Base-by-base conservation (phyloP, 2,329 filamentous ascomycete species). In the Penicillium janthinellum region DNA sequence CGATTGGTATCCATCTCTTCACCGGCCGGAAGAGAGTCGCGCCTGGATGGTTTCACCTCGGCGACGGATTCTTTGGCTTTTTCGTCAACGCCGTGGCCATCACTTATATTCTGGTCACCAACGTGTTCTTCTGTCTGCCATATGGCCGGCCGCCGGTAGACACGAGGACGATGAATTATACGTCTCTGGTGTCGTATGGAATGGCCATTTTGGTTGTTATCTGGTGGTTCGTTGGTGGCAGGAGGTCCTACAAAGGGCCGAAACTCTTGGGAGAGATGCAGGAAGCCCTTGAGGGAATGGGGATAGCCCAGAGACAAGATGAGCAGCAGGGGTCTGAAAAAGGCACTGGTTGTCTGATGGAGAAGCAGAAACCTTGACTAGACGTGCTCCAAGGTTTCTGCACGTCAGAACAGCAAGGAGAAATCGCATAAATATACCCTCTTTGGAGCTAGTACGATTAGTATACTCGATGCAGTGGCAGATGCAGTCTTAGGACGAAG, bases 201-300 rank as follows among this genome's bases (percentile, higher is more conserved):
- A 58, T 58, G 56, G 56, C 56, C 11, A 54, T 58, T 8, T 17
- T 58, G 14, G 56, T 58, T 14, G 20, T 54, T 20, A 37, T 58
- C n/a, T 58, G 56, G 56, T 58, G 56, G 56, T 58, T 58, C 22
- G 49, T 58, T 34, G 56, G 50, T 12, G 56, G 56, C 5, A 39
- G 25, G n/a, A 54, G 14, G 14, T 54, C 52, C 12, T 58, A 58
- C 51, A 58, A 44, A 11, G 56, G 56, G 5, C 56, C 56, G 12
- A 58, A 35, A 25, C 37, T 58, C 6, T 58, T 50, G 5, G 48
- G 42, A 1, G 56, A 58, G 37, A 58, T 50, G 10, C 53, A 50
- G 4, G 35, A 58, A 12, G 56, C 45, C 5, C 39, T 58, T 7
- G 56, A 58, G 41, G 47, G 56, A 22, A 25, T 54, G 25, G 56